Conservation (phyloP, 176 grass and related monocot genomes). For the Saccharum officinarum region DNA sequence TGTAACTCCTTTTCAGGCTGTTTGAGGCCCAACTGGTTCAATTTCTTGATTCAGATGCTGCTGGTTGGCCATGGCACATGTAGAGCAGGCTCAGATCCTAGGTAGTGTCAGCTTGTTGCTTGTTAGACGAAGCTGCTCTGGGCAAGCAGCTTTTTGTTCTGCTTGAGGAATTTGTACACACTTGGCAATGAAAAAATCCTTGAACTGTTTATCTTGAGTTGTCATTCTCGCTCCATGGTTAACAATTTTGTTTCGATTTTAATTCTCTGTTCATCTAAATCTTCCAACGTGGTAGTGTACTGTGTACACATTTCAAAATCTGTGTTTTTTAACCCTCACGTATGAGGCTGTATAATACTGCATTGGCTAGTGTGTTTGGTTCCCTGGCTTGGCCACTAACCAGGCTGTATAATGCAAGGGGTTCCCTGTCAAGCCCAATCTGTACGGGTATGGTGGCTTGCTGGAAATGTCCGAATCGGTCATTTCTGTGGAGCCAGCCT, state of each 20-base stretch:
- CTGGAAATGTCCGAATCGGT: no score
- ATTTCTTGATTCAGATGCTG: not conserved
- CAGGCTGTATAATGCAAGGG: no score
- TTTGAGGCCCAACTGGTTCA: not conserved
- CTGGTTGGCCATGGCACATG: not conserved
- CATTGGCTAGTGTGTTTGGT: not conserved
- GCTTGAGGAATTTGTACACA: slow-evolving; percentile 14
- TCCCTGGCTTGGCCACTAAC: no score
- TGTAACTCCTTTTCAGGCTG: slow-evolving; percentile 5
- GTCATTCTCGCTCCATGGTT: not conserved
- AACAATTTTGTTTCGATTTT: not conserved
- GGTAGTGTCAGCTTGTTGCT: not conserved
- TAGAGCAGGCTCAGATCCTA: not conserved
- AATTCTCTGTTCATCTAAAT: not conserved
- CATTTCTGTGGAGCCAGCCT: no score
- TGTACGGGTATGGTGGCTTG: no score
- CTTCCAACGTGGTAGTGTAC: not conserved
- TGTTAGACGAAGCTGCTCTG: not conserved
- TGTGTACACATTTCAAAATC: not conserved
- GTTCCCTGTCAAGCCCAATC: no score
- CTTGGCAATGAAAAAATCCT: not conserved
- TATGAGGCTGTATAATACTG: not conserved
- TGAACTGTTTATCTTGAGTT: not conserved
- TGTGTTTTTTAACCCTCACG: no score
- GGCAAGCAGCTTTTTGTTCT: not conserved